phyloP scores from a whole-genome alignment of 192 early-diverging fungal species.

The Pilaira anomala region DNA sequence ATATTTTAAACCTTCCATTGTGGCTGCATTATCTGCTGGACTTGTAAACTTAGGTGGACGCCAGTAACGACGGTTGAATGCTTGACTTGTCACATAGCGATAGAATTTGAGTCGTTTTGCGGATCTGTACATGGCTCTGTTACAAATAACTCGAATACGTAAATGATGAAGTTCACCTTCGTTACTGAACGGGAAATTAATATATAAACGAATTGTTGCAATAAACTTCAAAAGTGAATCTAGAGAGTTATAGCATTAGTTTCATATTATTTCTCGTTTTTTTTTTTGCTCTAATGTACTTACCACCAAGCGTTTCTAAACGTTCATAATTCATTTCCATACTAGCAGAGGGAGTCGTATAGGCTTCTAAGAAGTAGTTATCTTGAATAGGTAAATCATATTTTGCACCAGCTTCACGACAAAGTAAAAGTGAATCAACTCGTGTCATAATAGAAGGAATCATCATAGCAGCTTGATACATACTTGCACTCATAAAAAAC shows the following conservation, averaged over 20 bases:
- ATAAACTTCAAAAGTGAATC: conserved; percentile 83
- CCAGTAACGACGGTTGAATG: conserved; percentile 61
- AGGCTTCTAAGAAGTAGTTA: conserved; percentile 57
- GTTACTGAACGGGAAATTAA: conserved; percentile 64
- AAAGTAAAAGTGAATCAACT: conserved; percentile 56
- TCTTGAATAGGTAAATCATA: conserved; percentile 42
- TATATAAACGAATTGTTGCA: conserved; percentile 71
- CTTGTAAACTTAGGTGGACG: conserved; percentile 43
- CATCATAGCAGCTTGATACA: conserved; percentile 43
- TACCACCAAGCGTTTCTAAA: conserved; percentile 78
- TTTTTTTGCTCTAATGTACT: neutral
- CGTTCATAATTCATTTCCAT: conserved; percentile 81
- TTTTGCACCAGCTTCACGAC: conserved; percentile 38
- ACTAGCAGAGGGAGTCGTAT: conserved; percentile 69
- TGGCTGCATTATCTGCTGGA: conserved; percentile 20
- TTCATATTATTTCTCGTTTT: neutral
- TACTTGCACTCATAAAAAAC: conserved; percentile 38
- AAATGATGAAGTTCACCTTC: conserved; percentile 78
- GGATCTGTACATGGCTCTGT: conserved; percentile 60
- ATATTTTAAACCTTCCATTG: conserved; percentile 15
- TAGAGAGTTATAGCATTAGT: neutral
- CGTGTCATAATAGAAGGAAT: conserved; percentile 62
- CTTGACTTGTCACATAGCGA: conserved; percentile 55
- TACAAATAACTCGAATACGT: conserved; percentile 74
- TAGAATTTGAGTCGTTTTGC: conserved; percentile 55